Conservation (phyloP, 495 filamentous ascomycete species). For the Durotheca rogersii region DNA sequence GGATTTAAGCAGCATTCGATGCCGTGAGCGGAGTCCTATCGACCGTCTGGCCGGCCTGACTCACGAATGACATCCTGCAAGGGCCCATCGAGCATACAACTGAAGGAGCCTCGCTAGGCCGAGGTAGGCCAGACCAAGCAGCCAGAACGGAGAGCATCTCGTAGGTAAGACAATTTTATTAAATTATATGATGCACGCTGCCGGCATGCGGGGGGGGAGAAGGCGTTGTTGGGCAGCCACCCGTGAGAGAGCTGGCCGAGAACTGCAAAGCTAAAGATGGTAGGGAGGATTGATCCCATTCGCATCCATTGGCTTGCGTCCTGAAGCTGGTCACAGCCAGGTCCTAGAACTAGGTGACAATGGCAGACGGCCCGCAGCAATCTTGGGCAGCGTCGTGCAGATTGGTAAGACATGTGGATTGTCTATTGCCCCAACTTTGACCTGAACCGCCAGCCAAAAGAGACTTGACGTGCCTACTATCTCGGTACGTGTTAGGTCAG, state of each 20-base stretch:
- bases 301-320: slow-evolving; percentile 6
- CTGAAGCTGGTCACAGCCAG: background rate
- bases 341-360: background rate
- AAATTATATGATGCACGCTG: slow-evolving; percentile 17
- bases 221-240: slow-evolving; percentile 15
- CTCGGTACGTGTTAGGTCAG: no score
- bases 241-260: slow-evolving; percentile 8
- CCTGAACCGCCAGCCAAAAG: no score
- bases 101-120: background rate
- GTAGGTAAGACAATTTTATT: slow-evolving; percentile 12
- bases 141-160: background rate
- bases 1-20: background rate
- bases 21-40: background rate
- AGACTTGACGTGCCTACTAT: background rate
- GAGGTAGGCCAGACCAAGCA: background rate
- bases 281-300: slow-evolving; percentile 10
- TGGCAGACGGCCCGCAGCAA: background rate
- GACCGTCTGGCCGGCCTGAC: slow-evolving; percentile 10
- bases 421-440: no score
- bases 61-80: slow-evolving; percentile 6
- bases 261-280: slow-evolving; percentile 9
- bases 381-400: background rate
- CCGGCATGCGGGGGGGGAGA: slow-evolving; percentile 19
- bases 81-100: background rate
- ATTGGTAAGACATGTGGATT: no score